Evolutionary conservation across 2,329 filamentous ascomycete species (phyloP).

Genomic region (Rutstroemia sp.): DNA sequence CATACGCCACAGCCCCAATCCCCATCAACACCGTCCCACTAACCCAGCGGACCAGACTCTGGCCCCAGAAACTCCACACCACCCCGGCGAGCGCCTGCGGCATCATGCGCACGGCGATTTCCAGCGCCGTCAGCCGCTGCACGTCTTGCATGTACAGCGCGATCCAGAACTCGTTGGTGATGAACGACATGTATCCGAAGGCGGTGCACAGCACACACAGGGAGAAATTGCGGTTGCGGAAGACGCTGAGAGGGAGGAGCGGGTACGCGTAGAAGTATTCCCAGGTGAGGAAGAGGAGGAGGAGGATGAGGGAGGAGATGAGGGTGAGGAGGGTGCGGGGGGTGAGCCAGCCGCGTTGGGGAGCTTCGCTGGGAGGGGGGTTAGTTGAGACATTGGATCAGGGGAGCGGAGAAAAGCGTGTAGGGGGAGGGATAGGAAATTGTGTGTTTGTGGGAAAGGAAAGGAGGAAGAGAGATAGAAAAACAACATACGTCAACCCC

Average conservation of each 20-base stretch:
- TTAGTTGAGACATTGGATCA: not conserved
- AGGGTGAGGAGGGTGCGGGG: conserved; percentile 43
- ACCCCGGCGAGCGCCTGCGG: conserved; percentile 59
- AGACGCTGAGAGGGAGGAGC: conserved; percentile 48
- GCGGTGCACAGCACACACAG: conserved; percentile 41
- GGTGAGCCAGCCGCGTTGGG: conserved; percentile 54
- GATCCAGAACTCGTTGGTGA: conserved; percentile 53
- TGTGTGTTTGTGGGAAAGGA: no score
- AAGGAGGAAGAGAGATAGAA: no score
- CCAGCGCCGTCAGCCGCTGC: conserved; percentile 42
- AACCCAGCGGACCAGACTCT: conserved; percentile 52
- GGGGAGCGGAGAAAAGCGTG: no score
- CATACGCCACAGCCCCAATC: conserved; percentile 34
- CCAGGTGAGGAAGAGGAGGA: conserved; percentile 54
- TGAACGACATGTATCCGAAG: conserved; percentile 57
- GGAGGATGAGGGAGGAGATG: conserved; percentile 40
- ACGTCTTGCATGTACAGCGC: conserved; percentile 58
- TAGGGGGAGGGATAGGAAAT: not conserved
- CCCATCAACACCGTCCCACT: conserved; percentile 57
- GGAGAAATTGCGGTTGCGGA: conserved; percentile 57
- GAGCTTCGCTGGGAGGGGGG: conserved; percentile 15
- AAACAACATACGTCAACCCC: conserved; percentile 20
- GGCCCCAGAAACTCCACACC: conserved; percentile 55
- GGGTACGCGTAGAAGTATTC: conserved; percentile 45
- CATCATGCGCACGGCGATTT: conserved; percentile 50